Percentiles rank a stretch among this genome's conserved stretches.
Conservation (phyloP, 441 rosid genomes). For the Breynia disticha region DNA sequence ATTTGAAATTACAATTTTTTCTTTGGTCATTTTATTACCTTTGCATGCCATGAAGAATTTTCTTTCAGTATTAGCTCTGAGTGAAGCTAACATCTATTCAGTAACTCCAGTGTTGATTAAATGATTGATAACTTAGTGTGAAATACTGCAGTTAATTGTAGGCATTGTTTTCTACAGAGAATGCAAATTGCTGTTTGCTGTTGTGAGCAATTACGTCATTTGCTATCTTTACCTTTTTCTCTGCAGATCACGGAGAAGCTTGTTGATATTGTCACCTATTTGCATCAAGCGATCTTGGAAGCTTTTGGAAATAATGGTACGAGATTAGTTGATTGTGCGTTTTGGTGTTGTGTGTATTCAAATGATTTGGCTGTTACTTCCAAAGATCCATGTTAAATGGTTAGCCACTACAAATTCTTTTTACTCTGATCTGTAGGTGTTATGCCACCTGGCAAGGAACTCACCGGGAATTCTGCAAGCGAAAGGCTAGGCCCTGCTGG, state of each 20-base stretch:
- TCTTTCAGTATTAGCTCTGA: neutral
- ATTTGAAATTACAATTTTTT: neutral
- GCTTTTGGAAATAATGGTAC: slow-evolving; percentile 65
- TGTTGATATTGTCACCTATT: slow-evolving; percentile 62
- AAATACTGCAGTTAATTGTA: neutral
- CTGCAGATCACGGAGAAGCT: slow-evolving; percentile 77
- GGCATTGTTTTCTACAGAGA: neutral
- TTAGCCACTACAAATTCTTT: neutral
- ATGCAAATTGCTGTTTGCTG: neutral
- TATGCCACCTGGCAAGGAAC: slow-evolving; percentile 22
- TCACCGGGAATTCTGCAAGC: slow-evolving; percentile 27
- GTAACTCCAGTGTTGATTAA: neutral
- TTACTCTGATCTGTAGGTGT: slow-evolving; percentile 19
- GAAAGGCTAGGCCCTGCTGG: slow-evolving; percentile 71
- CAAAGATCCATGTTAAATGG: too few relatives aligned
- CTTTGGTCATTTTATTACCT: neutral
- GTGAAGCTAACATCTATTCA: neutral
- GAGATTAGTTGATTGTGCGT: slow-evolving; percentile 1
- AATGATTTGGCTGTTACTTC: too few relatives aligned
- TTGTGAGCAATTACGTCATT: too few relatives aligned
- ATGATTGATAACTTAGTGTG: neutral
- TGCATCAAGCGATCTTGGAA: slow-evolving; percentile 65
- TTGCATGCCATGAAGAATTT: neutral
- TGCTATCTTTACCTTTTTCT: slow-evolving; percentile 1
- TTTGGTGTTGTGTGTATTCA: too few relatives aligned